Evolutionary conservation across 176 grass and related monocot species (phyloP), one percentile per base, ranked within the genome.

Genomic region (Triticum turgidum): DNA sequence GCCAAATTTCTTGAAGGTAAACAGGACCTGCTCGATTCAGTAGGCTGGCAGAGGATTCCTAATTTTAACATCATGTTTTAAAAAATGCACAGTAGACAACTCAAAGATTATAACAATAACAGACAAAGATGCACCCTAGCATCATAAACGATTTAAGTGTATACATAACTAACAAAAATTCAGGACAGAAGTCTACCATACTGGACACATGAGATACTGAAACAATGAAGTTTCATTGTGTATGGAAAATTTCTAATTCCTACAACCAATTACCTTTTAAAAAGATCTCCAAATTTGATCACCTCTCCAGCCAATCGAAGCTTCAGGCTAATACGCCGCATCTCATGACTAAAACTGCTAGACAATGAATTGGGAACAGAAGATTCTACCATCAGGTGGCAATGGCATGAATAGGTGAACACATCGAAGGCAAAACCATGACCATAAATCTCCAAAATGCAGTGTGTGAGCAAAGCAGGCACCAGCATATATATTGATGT

Each of bases 251-350:
- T 78, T 65, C 32, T 72, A 82, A 42, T 65, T 65, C 63, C 22
- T 65, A 13, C n/a, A 84, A 88, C 22, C 18, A 20, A 22, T 82
- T 82, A 82, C 82, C 71, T 91, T 85, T 32, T 77, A 70, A 11
- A 81, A 81, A 61, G n/a, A 61, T 65, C 10, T 33, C 13, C 47
- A 59, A 22, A 84, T 39, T 75, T 61, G 68, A 32, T 81, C 51
- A 81, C 29, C 29, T 47, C 21, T 76, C 2, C 4, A 9, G 1
- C 13, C 71, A 72, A 42, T 73, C 65, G 33, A 85, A 82, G 68
- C 71, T 85, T 72, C 72, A 78, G 14, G 7, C 65, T 33, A 76
- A 82, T 73, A 66, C 1, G 7, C 69, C 1, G 32, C 77, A 84
- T 63, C 21, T 63, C 69, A 85, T 44, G 78, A 88, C 4, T 27